A percentile compares a stretch with the other conserved stretches of the same genome.
Evolutionary conservation across 2,329 filamentous ascomycete genomes (phyloP).

Genomic region (Drechmeria coniospora): DNA sequence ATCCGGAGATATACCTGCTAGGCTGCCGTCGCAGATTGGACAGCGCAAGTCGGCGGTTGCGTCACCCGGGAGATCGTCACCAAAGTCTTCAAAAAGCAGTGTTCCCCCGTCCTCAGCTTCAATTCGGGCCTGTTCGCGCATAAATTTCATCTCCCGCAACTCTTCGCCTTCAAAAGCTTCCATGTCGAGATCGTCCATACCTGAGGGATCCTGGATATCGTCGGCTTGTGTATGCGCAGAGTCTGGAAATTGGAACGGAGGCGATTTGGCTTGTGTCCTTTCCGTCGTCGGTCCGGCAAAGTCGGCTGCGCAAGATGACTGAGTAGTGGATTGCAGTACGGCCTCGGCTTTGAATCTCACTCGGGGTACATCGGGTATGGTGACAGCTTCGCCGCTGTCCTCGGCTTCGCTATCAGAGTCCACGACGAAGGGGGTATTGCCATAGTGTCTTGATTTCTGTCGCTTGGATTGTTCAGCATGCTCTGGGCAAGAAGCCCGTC

Average conservation of each 20-base stretch:
- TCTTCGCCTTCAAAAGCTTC: conserved; percentile 45
- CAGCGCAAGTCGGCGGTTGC: conserved; percentile 31
- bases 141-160: conserved; percentile 49
- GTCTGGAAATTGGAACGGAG: too few species aligned
- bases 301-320: background rate
- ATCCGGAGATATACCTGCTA: conserved; percentile 45
- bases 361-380: background rate
- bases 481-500: too few species aligned
- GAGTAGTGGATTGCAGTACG: background rate
- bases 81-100: conserved; percentile 19
- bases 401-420: conserved; percentile 46
- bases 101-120: conserved; percentile 41
- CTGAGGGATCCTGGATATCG: conserved; percentile 18
- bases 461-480: conserved; percentile 14
- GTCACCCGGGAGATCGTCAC: conserved; percentile 16
- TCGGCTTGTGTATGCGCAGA: conserved; percentile 18
- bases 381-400: conserved; percentile 3
- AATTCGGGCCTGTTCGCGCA: conserved; percentile 58
- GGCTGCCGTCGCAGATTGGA: conserved; percentile 58
- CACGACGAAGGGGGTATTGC: conserved; percentile 45
- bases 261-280: too few species aligned
- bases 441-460: conserved; percentile 8
- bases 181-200: conserved; percentile 42
- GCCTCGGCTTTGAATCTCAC: background rate
- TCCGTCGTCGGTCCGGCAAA: conserved; percentile 3